Base-by-base conservation (phyloP, 2,329 filamentous ascomycete species). In the Colletotrichum chrysophilum region DNA sequence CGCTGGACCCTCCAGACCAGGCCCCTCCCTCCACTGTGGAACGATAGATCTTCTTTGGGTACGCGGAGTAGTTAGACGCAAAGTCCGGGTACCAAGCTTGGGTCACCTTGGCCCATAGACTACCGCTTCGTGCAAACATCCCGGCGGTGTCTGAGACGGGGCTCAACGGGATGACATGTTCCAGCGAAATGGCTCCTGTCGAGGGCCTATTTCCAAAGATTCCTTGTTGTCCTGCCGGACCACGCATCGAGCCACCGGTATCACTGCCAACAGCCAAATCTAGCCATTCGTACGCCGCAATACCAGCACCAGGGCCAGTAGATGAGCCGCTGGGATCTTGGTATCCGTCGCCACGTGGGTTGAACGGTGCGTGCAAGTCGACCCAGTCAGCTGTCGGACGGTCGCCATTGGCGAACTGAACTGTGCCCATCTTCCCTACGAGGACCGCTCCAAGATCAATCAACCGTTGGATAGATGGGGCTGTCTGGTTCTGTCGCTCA, bases 381-480 rank as follows among this genome's bases (percentile, higher is more conserved):
- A 83, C 75, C 75, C 26, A 87, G 69, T 91, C 89, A 2, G 85
- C 86, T 1, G 88, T 90, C 3, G 88, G 85, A 8, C 80, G 79
- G 73, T 82, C 81, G 7, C 78, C 74, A 38, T 83, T 81, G 13
- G 87, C 87, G 77, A 89, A 88, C 70, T 86, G 84, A 18, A 83
- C 83, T 7, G 85, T 83, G 70, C 86, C 86, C 71, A 84, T 85
- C 78, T 87, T 88, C 7, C 87, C 87, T 6, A 89, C 81, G 7
- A 89, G 78, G 5, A 87, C 80, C 1, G 89, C 91, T 5, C 92
- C 92, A 4, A 88, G 86, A 76, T 91, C 87, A 28, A 93, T 86
- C 4, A 93, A 83, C 5, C 86, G 85, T 76, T 92, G 88, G 0
- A 93, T 84, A 2, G 87, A 83, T 1, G 87, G 80, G 0, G 88